Evolutionary conservation across 257 asterid species (phyloP), one percentile per base, ranked within the genome.

Genomic region (Solanum chiquidenum): DNA sequence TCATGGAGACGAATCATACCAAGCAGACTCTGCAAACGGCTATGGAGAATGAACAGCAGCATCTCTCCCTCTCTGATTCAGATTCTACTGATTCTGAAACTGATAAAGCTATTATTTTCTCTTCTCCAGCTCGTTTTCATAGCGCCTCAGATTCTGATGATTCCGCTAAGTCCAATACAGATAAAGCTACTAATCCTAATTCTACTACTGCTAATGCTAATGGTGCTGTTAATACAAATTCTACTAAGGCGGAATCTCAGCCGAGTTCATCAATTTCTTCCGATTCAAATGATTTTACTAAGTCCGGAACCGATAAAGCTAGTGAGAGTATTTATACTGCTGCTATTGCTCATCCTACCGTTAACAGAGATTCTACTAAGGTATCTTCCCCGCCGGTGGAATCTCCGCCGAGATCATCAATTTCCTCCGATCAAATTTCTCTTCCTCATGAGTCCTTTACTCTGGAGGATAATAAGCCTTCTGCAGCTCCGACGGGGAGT

Each of bases 351-450:
- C 20, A 46, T 46, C n/a, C 85, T 40, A 11, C 9, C 12, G 38
- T 10, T 13, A 83, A 33, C 7, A 9, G 27, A 33, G 74, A 46
- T 33, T 21, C 74, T 33, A 49, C 73, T 33, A 68, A 55, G 12
- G 87, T 90, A 23, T 91, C 94, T 1, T 92, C 91, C 64, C 94
- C 88, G 88, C 80, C 72, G 29, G 90, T 64, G 13, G 88, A 86
- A 40, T 94, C 98, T 12, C 92, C 97, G n/a, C 89, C 89, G 44
- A 88, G 92, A 62, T 93, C 94, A 34, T 92, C 94, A 0, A 62
- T 90, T 89, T 91, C 92, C 75, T 94, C 98, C 58, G 93, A 90
- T 85, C 92, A 87, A 14, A 88, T 88, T 52, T 83, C 91, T 33
- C 84, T 91, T 33, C 86, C 88, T 16, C 93, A 84, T 9, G 90